Evolutionary conservation across 1,139 yeast genomes (phyloP).

Genomic region (Groenewaldozyma sp.): DNA sequence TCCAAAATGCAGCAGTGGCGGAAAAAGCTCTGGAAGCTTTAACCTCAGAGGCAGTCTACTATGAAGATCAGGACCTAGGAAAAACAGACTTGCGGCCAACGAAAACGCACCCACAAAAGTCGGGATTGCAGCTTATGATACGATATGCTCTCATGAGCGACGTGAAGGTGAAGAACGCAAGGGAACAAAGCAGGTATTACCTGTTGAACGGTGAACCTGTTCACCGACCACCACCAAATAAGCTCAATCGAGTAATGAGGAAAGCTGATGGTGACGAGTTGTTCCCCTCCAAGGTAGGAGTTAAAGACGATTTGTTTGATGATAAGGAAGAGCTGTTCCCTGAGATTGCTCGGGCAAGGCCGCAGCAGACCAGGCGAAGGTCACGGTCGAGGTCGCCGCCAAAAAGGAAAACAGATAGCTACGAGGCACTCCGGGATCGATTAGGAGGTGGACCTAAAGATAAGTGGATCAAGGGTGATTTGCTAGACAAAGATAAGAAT

Average conservation of each 20-base stretch:
- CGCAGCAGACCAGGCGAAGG: conserved; percentile 4
- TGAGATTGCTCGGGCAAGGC: conserved; percentile 1
- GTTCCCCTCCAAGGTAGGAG: conserved; percentile 1
- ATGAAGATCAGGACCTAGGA: conserved; percentile 18
- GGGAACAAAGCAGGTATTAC: conserved; percentile 56
- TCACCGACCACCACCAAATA: background rate
- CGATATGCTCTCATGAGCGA: conserved; percentile 50
- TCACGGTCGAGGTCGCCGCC: conserved; percentile 6
- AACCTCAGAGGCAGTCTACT: conserved; percentile 25
- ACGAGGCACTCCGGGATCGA: background rate
- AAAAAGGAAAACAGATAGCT: background rate
- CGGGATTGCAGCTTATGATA: conserved; percentile 17
- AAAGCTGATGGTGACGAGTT: conserved; percentile 4
- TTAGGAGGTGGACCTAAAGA: background rate
- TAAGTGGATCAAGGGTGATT: conserved; percentile 12
- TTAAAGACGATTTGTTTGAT: conserved; percentile 6
- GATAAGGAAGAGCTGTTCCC: conserved; percentile 8
- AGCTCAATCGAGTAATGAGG: background rate
- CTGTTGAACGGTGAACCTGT: conserved; percentile 64
- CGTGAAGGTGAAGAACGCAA: conserved; percentile 49
- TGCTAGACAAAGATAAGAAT: conserved; percentile 6
- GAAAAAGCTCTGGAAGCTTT: conserved; percentile 32
- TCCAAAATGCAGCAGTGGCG: conserved; percentile 39
- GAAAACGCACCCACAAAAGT: conserved; percentile 34
- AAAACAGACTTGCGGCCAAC: conserved; percentile 25